phyloP scores from a whole-genome alignment of 2,329 filamentous ascomycete genomes.

The Whalleya microplaca region DNA sequence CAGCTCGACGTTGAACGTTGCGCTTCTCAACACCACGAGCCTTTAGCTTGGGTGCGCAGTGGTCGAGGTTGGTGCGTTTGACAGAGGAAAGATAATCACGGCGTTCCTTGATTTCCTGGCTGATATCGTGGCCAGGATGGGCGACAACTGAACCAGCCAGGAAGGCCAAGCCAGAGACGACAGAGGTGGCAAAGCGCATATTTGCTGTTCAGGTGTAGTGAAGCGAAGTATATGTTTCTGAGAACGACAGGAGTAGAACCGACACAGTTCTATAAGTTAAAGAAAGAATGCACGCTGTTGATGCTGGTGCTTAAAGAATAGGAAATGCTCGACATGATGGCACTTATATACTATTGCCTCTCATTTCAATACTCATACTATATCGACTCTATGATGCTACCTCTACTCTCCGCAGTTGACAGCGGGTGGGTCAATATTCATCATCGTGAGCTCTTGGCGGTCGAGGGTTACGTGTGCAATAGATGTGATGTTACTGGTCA shows the following conservation, averaged over 20 bases:
- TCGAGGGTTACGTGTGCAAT: slow-evolving; percentile 18
- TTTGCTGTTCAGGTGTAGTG: slow-evolving; percentile 7
- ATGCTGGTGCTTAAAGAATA: not conserved
- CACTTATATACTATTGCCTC: slow-evolving; percentile 5
- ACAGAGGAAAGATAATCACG: slow-evolving; percentile 47
- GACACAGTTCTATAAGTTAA: slow-evolving; percentile 1
- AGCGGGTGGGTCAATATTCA: slow-evolving; percentile 16
- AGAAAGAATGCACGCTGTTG: slow-evolving; percentile 11
- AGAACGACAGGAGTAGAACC: slow-evolving; percentile 5
- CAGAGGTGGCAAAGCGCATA: slow-evolving; percentile 32
- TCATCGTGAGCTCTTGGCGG: slow-evolving; percentile 21
- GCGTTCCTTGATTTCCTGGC: slow-evolving; percentile 53
- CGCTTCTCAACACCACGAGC: slow-evolving; percentile 49
- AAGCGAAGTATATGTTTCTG: slow-evolving; percentile 1
- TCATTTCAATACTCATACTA: not conserved
- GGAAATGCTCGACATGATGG: slow-evolving; percentile 3
- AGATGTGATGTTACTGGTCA: slow-evolving; percentile 5
- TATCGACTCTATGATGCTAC: not conserved
- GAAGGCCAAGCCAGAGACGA: slow-evolving; percentile 26
- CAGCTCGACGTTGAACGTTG: slow-evolving; percentile 49
- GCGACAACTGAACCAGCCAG: slow-evolving; percentile 34
- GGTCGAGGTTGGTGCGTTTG: slow-evolving; percentile 47
- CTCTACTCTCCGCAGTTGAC: not conserved
- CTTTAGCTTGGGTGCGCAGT: slow-evolving; percentile 51
- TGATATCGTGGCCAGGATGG: slow-evolving; percentile 54